Percentiles rank a stretch among this genome's conserved stretches.
Evolutionary conservation across 768 basidiomycete species (phyloP).

Genomic region (Xerocomellus chrysenteron): DNA sequence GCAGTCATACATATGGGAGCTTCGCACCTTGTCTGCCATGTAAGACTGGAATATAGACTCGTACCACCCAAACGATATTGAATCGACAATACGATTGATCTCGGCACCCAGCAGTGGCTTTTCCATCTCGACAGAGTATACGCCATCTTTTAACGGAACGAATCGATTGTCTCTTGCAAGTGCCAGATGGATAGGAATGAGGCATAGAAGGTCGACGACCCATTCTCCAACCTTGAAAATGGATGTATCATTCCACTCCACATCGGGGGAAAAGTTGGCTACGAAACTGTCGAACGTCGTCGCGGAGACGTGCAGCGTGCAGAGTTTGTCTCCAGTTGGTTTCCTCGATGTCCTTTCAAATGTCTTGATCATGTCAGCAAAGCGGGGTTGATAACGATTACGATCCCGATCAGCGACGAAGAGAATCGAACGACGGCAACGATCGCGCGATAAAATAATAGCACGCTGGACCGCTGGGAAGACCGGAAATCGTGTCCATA

Average conservation of each 20-base stretch:
- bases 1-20: background rate
- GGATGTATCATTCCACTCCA: conserved; percentile 32
- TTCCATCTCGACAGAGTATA: conserved; percentile 50
- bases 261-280: background rate
- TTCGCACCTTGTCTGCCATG: conserved; percentile 50
- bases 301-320: conserved; percentile 34
- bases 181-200: conserved; percentile 65
- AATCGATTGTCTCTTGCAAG: conserved; percentile 61
- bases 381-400: conserved; percentile 40
- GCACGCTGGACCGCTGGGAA: conserved; percentile 48
- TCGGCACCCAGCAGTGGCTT: conserved; percentile 57
- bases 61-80: conserved; percentile 63
- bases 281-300: conserved; percentile 28
- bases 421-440: conserved; percentile 35
- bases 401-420: conserved; percentile 44
- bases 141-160: conserved; percentile 57
- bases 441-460: conserved; percentile 36
- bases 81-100: conserved; percentile 53
- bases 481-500: conserved; percentile 62
- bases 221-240: conserved; percentile 53
- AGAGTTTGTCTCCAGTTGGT: conserved; percentile 46
- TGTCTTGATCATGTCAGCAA: conserved; percentile 40
- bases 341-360: conserved; percentile 55
- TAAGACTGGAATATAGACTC: conserved; percentile 64
- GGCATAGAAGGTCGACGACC: conserved; percentile 58